Percentiles rank a stretch among this genome's conserved stretches.
Conservation (phyloP, 257 asterid genomes). For the Linderniella brevidens region DNA sequence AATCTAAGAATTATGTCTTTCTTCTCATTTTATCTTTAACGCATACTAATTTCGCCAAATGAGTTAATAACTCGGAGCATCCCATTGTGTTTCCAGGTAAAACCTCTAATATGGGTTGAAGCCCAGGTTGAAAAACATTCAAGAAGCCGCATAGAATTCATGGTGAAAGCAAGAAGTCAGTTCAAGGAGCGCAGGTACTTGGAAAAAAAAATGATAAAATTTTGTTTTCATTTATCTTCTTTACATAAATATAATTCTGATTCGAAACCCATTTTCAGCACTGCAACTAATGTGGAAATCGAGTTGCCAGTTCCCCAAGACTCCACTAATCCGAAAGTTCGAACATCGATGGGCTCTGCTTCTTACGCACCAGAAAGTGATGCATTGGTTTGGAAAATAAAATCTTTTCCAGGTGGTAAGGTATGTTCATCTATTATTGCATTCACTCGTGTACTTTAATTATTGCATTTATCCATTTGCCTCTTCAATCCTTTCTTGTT, state of each 20-base stretch:
- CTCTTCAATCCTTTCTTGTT: neutral
- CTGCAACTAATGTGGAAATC: constrained; percentile 93
- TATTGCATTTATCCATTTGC: neutral
- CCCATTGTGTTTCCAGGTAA: constrained; percentile 46
- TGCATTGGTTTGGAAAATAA: constrained; percentile 89
- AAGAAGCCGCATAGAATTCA: constrained; percentile 59
- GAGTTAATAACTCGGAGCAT: neutral
- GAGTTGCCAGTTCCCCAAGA: constrained; percentile 96
- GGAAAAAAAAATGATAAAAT: neutral
- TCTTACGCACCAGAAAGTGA: constrained; percentile 89
- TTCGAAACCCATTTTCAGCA: constrained; percentile 38
- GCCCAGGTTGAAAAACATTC: constrained; percentile 69
- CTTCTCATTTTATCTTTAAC: constrained; percentile 2
- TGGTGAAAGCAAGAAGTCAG: constrained; percentile 66
- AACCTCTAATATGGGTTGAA: constrained; percentile 81
- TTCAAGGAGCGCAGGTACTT: constrained; percentile 70
- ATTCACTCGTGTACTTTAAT: neutral
- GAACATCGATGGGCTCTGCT: constrained; percentile 99
- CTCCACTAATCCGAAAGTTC: constrained; percentile 88
- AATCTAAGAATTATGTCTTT: neutral
- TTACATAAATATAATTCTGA: constrained; percentile 10
- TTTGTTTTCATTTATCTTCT: neutral
- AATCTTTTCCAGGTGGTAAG: constrained; percentile 99
- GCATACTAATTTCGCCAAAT: neutral
- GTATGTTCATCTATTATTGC: constrained; percentile 17